These are phyloP conservation scores for Penicillium sp. DNA, from an alignment of 2,329 filamentous ascomycete species.

Conservation along the genomic window DNA sequence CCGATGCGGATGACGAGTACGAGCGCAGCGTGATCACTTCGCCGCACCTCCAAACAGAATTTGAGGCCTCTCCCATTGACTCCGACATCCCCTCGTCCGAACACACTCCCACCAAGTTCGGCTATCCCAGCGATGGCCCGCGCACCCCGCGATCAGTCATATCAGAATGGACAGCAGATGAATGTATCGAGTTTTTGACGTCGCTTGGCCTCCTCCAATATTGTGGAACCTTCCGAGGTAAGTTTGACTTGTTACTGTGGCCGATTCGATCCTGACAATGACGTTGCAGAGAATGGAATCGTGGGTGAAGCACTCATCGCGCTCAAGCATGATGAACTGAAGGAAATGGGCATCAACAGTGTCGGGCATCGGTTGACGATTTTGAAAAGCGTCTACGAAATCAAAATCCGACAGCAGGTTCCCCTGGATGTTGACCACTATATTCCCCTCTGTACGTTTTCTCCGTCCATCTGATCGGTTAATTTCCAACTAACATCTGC, in stretches of 20 bases:
- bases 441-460: constrained; percentile 75
- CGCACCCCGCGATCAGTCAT: constrained; percentile 57
- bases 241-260: constrained; percentile 33
- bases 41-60: constrained; percentile 57
- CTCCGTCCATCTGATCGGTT: constrained; percentile 4
- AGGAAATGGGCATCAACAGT: constrained; percentile 89
- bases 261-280: background rate
- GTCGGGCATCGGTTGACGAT: constrained; percentile 94
- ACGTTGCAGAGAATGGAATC: constrained; percentile 81
- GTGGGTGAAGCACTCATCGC: constrained; percentile 87
- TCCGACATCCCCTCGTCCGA: constrained; percentile 59
- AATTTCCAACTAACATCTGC: constrained; percentile 13
- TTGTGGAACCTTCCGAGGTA: constrained; percentile 78
- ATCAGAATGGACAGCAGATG: constrained; percentile 68
- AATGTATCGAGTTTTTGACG: constrained; percentile 85
- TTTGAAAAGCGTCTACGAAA: constrained; percentile 91
- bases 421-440: constrained; percentile 92
- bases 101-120: constrained; percentile 63
- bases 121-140: constrained; percentile 51
- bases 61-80: constrained; percentile 56
- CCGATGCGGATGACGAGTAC: constrained; percentile 65
- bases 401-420: constrained; percentile 91
- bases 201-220: constrained; percentile 80
- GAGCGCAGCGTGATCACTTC: constrained; percentile 60
- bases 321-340: constrained; percentile 86